Evolutionary conservation across 108 stramenopile genomes (phyloP), one percentile per base, ranked within the genome.

Genomic region (Parmales sp.): DNA sequence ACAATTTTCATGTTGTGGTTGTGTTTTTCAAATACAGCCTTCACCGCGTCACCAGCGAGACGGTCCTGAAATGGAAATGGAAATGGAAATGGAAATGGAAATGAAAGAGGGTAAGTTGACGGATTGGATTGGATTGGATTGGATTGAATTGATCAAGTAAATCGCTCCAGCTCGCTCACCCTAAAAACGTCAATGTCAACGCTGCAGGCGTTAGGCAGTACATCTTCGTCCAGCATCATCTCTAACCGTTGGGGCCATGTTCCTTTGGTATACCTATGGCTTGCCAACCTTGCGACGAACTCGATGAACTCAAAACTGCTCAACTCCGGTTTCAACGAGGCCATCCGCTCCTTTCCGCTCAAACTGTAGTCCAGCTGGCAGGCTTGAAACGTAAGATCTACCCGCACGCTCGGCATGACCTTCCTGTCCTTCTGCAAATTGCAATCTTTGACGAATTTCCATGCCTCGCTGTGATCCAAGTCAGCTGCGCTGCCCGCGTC

Each of bases 141-240:
- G n/a, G n/a, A n/a, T n/a, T n/a, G n/a, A n/a, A n/a, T n/a, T n/a
- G n/a, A n/a, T n/a, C n/a, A n/a, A n/a, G n/a, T n/a, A n/a, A n/a
- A n/a, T n/a, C n/a, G n/a, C n/a, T n/a, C n/a, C n/a, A n/a, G n/a
- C n/a, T n/a, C n/a, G n/a, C n/a, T n/a, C 39, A 44, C 65, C 39
- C 65, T 39, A 26, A 66, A 66, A 13, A 66, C 41, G 65, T 66
- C 65, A 9, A 41, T 41, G 65, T 66, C 65, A 1, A 66, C 39
- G 39, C 39, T 39, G 41, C 65, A 41, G 26, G 65, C 65, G 43
- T 66, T 26, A 43, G 65, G 65, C 22, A 66, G 65, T 1, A 66
- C 26, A 43, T 66, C 39, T 1, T 66, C 65, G 39, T 66, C 25
- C 25, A 66, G 4, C 39, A 66, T 41, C 39, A 7, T 39, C 39